Evolutionary conservation across 192 early-diverging fungal species (phyloP).

Genomic region (Backusella mclennaniae): DNA sequence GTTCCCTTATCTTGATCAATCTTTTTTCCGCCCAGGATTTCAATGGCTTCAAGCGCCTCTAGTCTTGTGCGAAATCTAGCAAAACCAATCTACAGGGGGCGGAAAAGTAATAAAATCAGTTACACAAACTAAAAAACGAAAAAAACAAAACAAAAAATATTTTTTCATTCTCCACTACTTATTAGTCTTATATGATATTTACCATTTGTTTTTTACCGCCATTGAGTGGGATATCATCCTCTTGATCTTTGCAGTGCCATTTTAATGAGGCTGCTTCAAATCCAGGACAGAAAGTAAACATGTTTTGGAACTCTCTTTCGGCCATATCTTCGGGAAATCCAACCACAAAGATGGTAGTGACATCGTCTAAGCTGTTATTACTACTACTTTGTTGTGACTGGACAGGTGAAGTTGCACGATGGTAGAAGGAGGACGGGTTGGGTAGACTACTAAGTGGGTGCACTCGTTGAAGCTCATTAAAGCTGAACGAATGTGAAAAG

Average conservation of each 20-base stretch:
- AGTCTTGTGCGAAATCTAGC: constrained; percentile 91
- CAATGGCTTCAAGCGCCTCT: constrained; percentile 91
- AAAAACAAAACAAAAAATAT: not conserved
- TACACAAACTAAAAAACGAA: constrained; percentile 11
- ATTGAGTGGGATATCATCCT: constrained; percentile 44
- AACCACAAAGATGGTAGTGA: constrained; percentile 98
- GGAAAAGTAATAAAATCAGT: not conserved
- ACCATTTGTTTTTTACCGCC: constrained; percentile 36
- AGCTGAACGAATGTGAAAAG: constrained; percentile 3
- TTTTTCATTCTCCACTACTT: not conserved
- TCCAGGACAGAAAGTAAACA: constrained; percentile 96
- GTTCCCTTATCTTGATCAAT: constrained; percentile 82
- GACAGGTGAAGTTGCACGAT: constrained; percentile 2
- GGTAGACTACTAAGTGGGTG: constrained; percentile 30
- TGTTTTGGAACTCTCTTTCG: constrained; percentile 99
- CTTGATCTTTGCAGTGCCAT: constrained; percentile 72
- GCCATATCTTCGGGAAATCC: constrained; percentile 99
- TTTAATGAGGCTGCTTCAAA: constrained; percentile 98
- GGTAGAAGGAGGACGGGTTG: not conserved
- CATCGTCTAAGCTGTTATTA: constrained; percentile 64
- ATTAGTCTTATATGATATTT: not conserved
- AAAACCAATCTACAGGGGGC: constrained; percentile 87
- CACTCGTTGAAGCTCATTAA: constrained; percentile 20
- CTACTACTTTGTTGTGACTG: not conserved
- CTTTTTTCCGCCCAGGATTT: constrained; percentile 87